These are phyloP conservation scores for Pulveroboletus ravenelii DNA, from an alignment of 768 basidiomycete species.

Conservation along the genomic window DNA sequence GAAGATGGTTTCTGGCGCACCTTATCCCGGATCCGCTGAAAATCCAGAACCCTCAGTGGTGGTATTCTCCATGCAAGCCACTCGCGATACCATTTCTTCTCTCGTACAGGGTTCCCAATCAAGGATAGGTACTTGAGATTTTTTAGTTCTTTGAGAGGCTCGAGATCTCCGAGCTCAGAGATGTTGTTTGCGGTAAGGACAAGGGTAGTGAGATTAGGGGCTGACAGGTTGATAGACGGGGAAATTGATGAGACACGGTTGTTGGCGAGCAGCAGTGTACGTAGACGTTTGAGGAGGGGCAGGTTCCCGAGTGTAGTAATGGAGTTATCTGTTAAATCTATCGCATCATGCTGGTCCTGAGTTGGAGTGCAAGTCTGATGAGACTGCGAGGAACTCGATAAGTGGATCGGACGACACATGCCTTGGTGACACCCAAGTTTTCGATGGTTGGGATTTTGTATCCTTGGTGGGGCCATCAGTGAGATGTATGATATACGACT, in stretches of 20 bases:
- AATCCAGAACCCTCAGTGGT: conserved; percentile 87
- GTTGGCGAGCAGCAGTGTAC: conserved; percentile 82
- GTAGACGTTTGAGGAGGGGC: conserved; percentile 79
- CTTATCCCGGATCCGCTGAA: conserved; percentile 92
- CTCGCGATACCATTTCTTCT: conserved; percentile 95
- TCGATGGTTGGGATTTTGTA: conserved; percentile 94
- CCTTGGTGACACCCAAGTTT: conserved; percentile 92
- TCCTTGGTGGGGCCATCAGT: conserved; percentile 44
- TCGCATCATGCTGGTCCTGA: conserved; percentile 90
- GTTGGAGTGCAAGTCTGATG: conserved; percentile 7
- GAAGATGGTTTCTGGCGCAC: conserved; percentile 50
- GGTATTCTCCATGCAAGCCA: conserved; percentile 90
- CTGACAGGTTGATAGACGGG: conserved; percentile 73
- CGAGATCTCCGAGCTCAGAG: conserved; percentile 76
- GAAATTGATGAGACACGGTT: conserved; percentile 86
- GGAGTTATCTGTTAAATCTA: conserved; percentile 91
- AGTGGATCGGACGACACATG: conserved; percentile 34
- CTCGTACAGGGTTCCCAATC: conserved; percentile 77
- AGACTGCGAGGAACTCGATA: conserved; percentile 10
- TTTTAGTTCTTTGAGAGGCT: conserved; percentile 72
- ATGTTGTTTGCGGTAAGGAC: conserved; percentile 82
- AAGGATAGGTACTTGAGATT: conserved; percentile 72
- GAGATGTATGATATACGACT: conserved; percentile 1
- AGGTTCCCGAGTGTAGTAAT: conserved; percentile 79
- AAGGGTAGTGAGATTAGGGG: conserved; percentile 78